These are phyloP conservation scores for Allomyces macrogynus DNA, from an alignment of 192 early-diverging fungal genomes.

Conservation along the genomic window DNA sequence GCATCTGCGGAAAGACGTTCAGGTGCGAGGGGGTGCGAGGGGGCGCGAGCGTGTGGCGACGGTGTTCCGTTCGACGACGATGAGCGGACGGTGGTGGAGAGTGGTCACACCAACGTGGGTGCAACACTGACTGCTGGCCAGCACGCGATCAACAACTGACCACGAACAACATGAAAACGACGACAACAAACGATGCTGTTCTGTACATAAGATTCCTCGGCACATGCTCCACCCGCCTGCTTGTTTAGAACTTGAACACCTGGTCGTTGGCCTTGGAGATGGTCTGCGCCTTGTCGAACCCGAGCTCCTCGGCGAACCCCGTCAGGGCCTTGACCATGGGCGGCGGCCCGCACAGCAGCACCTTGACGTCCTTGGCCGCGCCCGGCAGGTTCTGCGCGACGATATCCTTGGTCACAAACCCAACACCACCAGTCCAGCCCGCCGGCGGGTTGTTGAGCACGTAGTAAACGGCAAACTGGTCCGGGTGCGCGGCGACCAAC, in stretches of 20 bases:
- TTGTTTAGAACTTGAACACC: conserved; percentile 68
- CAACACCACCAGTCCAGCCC: conserved; percentile 62
- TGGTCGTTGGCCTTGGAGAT: conserved; percentile 67
- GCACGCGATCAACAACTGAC: no score
- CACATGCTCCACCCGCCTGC: no score
- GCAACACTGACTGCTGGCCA: no score
- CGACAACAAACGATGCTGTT: no score
- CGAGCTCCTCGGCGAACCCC: conserved; percentile 42
- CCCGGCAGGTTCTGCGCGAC: conserved; percentile 47
- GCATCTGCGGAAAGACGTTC: no score
- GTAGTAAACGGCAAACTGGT: conserved; percentile 61
- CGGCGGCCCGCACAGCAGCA: conserved; percentile 76
- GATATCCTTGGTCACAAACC: conserved; percentile 73
- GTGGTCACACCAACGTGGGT: no score
- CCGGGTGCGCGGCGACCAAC: conserved; percentile 41
- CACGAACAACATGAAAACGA: no score
- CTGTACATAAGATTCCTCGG: no score
- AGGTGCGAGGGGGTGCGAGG: no score
- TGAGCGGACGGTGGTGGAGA: no score
- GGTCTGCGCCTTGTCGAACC: conserved; percentile 52
- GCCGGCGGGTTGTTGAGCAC: conserved; percentile 60
- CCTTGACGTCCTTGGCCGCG: conserved; percentile 60
- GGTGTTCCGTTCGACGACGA: no score
- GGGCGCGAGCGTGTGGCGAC: no score
- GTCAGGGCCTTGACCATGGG: conserved; percentile 77